Evolutionary conservation across 2,329 filamentous ascomycete genomes (phyloP).

Genomic region (Phyllosticta citribraziliensis): DNA sequence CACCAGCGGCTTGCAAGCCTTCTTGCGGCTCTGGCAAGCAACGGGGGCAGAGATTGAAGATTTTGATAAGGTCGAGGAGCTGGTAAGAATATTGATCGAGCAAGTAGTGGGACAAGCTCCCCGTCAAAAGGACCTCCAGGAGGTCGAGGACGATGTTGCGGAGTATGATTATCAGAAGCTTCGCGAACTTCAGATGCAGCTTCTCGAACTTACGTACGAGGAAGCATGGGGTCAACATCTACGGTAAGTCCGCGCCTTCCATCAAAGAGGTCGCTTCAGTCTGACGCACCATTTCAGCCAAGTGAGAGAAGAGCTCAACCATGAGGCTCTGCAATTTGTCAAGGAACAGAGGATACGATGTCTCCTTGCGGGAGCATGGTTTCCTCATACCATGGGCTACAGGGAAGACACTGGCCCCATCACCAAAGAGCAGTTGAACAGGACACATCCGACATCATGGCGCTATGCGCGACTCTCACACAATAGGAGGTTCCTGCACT

Average conservation of each 20-base stretch:
- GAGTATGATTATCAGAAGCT: slow-evolving; percentile 73
- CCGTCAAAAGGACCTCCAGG: slow-evolving; percentile 72
- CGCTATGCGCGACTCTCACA: slow-evolving; percentile 82
- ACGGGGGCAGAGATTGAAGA: slow-evolving; percentile 78
- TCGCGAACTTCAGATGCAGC: slow-evolving; percentile 83
- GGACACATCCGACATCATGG: slow-evolving; percentile 50
- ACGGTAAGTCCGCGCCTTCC: slow-evolving; percentile 29
- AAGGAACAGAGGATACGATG: slow-evolving; percentile 94
- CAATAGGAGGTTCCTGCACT: slow-evolving; percentile 83
- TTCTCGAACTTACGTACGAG: slow-evolving; percentile 84
- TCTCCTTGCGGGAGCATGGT: slow-evolving; percentile 84
- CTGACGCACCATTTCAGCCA: slow-evolving; percentile 38
- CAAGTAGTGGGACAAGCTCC: slow-evolving; percentile 76
- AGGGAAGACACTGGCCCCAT: slow-evolving; percentile 37
- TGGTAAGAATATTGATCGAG: slow-evolving; percentile 77
- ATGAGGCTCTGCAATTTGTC: slow-evolving; percentile 90
- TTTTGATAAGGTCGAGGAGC: slow-evolving; percentile 85
- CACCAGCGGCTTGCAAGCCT: slow-evolving; percentile 72
- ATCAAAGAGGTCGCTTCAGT: neutral
- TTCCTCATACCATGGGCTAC: slow-evolving; percentile 47
- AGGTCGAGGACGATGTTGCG: slow-evolving; percentile 80
- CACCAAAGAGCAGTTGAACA: slow-evolving; percentile 32
- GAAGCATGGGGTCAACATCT: slow-evolving; percentile 90
- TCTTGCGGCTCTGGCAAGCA: slow-evolving; percentile 86
- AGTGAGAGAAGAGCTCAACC: slow-evolving; percentile 81